Conservation (phyloP, 352 stramenopile genomes). For the Globisporangium cystogenes region DNA sequence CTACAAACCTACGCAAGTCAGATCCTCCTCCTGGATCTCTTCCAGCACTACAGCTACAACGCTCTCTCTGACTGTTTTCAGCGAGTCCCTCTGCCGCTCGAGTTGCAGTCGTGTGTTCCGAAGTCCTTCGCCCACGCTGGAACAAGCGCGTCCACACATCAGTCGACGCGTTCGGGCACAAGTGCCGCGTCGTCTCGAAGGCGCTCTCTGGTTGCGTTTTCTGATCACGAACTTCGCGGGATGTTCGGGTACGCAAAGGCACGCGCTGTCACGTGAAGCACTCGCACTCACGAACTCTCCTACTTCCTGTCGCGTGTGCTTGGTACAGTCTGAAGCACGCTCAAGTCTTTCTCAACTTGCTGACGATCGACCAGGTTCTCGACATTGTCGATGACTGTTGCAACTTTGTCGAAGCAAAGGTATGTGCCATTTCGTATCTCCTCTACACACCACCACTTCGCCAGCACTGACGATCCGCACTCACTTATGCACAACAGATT, state of each 20-base stretch:
- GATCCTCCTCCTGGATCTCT: slow-evolving; percentile 49
- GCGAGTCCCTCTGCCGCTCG: slow-evolving; percentile 21
- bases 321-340: slow-evolving; percentile 16
- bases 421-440: slow-evolving; percentile 4
- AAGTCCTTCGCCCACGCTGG: slow-evolving; percentile 20
- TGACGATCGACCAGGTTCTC: slow-evolving; percentile 21
- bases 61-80: slow-evolving; percentile 32
- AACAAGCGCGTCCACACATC: not conserved
- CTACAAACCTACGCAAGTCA: slow-evolving; percentile 40
- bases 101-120: slow-evolving; percentile 16
- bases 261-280: no score
- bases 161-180: not conserved
- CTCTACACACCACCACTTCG: no score
- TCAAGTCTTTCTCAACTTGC: slow-evolving; percentile 19
- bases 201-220: slow-evolving; percentile 11
- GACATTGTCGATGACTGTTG: slow-evolving; percentile 27
- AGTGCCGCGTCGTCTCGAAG: not conserved
- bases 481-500: slow-evolving; percentile 21
- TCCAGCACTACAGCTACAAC: slow-evolving; percentile 52
- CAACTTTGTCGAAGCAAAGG: slow-evolving; percentile 31
- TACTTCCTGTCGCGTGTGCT: not conserved
- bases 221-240: not conserved
- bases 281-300: not conserved
- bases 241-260: slow-evolving; percentile 9
- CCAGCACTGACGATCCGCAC: no score